Evolutionary conservation across 129 eudicot species (phyloP), one percentile per base, ranked within the genome.

Genomic region (Heracleum sosnowskyi): DNA sequence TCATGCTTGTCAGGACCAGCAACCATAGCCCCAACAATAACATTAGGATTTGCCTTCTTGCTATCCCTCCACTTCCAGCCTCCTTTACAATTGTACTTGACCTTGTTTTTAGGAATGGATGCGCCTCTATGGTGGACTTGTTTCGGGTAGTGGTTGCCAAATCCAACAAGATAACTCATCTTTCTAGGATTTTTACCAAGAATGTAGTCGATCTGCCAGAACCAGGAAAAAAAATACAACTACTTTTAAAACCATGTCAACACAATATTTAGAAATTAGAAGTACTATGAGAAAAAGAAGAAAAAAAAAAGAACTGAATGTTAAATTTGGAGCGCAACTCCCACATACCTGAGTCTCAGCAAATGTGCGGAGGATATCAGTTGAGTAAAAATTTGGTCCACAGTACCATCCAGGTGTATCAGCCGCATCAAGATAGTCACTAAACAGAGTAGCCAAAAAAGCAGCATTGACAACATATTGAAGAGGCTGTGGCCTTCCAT

Each of bases 321-420:
- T 11, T 26, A n/a, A n/a, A 72, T 2, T 70, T 37, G 34, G 76
- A 40, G 4, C 2, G 20, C 11, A 72, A 72, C 34, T n/a, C 16
- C 13, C 45, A n/a, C 33, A 53, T 78, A 87, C 90, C 86, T 87
- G 88, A 15, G 90, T 87, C 75, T 87, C 72, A 10, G 90, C 88
- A 69, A 87, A 87, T 66, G 80, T 73, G 15, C 86, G 86, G 45
- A 87, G 83, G 76, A 79, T 83, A 47, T 81, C 79, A 12, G 82
- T 70, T 24, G 87, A 77, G 82, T 79, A 84, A 82, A 84, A 87
- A 77, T 79, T 78, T 46, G 87, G 90, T 28, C 88, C 90, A 77
- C 90, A 87, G 45, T 76, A 81, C 90, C 90, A 87, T 28, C 90
- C 90, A 49, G 88, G 90, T 28, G 85, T 77, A 41, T 87, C 90